phyloP scores from a whole-genome alignment of 2,329 filamentous ascomycete genomes.

The Blastomyces parvus region DNA sequence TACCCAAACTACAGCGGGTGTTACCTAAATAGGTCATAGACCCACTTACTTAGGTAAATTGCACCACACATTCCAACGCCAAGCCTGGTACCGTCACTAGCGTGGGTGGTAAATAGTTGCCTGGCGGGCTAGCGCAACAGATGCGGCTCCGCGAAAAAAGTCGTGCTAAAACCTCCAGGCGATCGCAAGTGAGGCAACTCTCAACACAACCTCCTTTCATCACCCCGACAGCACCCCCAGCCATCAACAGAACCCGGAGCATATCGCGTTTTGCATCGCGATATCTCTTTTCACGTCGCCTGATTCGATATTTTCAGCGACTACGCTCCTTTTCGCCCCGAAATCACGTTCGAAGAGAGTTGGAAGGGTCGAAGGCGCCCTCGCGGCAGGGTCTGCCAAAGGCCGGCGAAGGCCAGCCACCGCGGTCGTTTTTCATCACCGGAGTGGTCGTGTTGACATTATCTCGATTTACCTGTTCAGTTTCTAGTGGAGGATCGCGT shows the following conservation, averaged over 20 bases:
- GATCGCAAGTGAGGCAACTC: conserved; percentile 33
- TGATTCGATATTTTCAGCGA: conserved; percentile 22
- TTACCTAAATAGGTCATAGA: not conserved
- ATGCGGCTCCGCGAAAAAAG: conserved; percentile 20
- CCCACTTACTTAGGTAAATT: no score
- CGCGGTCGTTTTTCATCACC: conserved; percentile 26
- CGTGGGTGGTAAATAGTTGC: conserved; percentile 3
- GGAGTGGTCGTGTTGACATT: conserved; percentile 11
- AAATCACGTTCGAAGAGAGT: conserved; percentile 25
- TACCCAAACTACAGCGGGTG: not conserved
- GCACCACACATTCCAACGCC: not conserved
- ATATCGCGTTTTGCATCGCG: conserved; percentile 37
- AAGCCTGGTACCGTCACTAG: not conserved
- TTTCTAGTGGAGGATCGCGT: not conserved
- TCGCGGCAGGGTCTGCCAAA: conserved; percentile 42
- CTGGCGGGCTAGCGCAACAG: not conserved
- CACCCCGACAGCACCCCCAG: conserved; percentile 25
- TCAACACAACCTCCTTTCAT: conserved; percentile 35
- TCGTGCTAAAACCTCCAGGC: conserved; percentile 34
- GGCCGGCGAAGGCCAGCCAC: conserved; percentile 35
- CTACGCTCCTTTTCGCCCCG: conserved; percentile 22
- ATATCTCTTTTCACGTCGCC: conserved; percentile 26
- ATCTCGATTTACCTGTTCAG: not conserved
- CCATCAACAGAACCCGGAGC: conserved; percentile 27
- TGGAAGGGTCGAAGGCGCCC: conserved; percentile 36